phyloP scores from a whole-genome alignment of 352 stramenopile genomes.

The Phytophthora quininea region DNA sequence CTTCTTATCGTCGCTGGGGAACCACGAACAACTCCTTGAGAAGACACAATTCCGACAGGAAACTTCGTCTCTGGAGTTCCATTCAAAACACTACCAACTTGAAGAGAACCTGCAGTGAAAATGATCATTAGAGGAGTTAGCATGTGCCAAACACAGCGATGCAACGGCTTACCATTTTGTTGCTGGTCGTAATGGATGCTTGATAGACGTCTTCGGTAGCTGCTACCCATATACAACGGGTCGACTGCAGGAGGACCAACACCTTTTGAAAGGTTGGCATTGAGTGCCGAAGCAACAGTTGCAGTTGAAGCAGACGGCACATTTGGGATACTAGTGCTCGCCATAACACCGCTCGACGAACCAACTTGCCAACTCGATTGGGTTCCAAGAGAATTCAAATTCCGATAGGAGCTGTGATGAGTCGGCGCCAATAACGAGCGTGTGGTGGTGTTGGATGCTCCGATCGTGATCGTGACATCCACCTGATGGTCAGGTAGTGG shows the following conservation, averaged over 20 bases:
- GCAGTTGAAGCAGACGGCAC: conserved; percentile 38
- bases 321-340: neutral
- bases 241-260: conserved; percentile 25
- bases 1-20: conserved; percentile 31
- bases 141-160: neutral
- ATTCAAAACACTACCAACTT: conserved; percentile 21
- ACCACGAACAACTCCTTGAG: conserved; percentile 50
- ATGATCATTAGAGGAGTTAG: neutral
- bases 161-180: conserved; percentile 31
- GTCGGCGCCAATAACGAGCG: conserved; percentile 40
- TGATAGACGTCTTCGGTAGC: conserved; percentile 41
- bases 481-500: conserved; percentile 46
- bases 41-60: conserved; percentile 51
- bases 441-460: conserved; percentile 50
- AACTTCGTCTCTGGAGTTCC: conserved; percentile 21
- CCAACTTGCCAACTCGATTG: conserved; percentile 33
- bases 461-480: conserved; percentile 51
- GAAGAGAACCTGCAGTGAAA: conserved; percentile 5
- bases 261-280: conserved; percentile 24
- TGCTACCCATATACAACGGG: conserved; percentile 40
- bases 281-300: conserved; percentile 57
- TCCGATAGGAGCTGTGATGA: conserved; percentile 17
- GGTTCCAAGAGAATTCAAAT: conserved; percentile 16
- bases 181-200: conserved; percentile 68
- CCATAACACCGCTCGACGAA: conserved; percentile 4